Evolutionary conservation across 2,329 filamentous ascomycete species (phyloP).

Genomic region (Tolypocladium inflatum): DNA sequence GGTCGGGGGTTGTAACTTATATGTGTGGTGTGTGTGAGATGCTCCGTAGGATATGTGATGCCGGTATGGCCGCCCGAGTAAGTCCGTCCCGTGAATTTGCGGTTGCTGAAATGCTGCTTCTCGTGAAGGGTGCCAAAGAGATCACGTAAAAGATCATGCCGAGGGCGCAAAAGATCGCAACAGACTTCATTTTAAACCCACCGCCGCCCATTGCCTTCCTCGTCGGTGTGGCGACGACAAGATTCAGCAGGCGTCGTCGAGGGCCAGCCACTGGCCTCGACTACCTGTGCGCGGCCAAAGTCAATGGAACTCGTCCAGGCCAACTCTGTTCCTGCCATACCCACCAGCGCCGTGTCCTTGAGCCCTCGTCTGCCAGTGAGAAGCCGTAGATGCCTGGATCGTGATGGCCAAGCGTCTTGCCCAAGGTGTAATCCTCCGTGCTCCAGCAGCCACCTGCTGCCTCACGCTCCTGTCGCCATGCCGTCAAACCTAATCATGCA

Average conservation of each 20-base stretch:
- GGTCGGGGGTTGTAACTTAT: too few relatives aligned
- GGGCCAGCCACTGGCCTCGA: background rate
- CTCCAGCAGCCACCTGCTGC: background rate
- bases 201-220: background rate
- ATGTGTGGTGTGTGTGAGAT: background rate
- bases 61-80: background rate
- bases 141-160: too few relatives aligned
- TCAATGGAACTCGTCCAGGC: background rate
- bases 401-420: background rate
- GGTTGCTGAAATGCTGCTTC: background rate
- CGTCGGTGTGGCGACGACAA: background rate
- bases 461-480: background rate
- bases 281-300: background rate
- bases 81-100: background rate
- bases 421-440: background rate
- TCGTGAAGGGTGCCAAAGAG: background rate
- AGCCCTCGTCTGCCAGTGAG: background rate
- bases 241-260: background rate
- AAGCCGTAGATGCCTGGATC: background rate
- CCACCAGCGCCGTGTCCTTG: too few relatives aligned
- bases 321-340: background rate
- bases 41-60: background rate
- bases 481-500: background rate
- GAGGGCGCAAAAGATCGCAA: too few relatives aligned
- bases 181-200: background rate